Evolutionary conservation across 306 rosid genomes (phyloP).

Genomic region (Malus fusca): DNA sequence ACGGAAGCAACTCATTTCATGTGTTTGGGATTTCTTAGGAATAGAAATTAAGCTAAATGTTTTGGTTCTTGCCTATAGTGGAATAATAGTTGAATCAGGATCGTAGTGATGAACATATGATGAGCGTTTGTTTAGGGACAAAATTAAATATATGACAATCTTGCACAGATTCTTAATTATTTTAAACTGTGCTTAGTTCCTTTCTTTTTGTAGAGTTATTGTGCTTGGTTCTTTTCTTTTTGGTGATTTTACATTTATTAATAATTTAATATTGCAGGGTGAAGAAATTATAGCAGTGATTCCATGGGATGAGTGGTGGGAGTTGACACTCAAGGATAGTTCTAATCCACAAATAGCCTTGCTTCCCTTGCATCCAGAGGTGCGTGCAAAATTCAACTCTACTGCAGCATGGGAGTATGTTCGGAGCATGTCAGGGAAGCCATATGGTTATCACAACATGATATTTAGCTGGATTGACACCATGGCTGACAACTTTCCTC

Average conservation of each 20-base stretch:
- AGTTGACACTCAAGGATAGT: conserved; percentile 62
- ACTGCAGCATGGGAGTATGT: conserved; percentile 98
- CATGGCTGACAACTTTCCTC: conserved; percentile 89
- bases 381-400: conserved; percentile 69
- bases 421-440: conserved; percentile 90
- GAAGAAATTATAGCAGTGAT: conserved; percentile 86
- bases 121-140: background rate
- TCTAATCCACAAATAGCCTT: conserved; percentile 94
- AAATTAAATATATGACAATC: background rate
- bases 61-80: background rate
- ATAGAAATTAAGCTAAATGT: background rate
- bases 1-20: background rate
- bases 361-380: conserved; percentile 81
- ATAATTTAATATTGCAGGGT: conserved; percentile 49
- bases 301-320: conserved; percentile 99
- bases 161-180: background rate
- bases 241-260: background rate
- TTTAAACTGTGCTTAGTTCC: background rate
- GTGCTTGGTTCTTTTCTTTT: background rate
- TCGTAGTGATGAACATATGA: background rate
- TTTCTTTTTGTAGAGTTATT: background rate
- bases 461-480: conserved; percentile 99
- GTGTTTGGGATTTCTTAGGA: background rate
- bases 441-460: conserved; percentile 98
- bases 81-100: background rate